Percentiles rank a stretch among this genome's conserved stretches.
Evolutionary conservation across 345 rosid genomes (phyloP).

Genomic region (Citrus medica): DNA sequence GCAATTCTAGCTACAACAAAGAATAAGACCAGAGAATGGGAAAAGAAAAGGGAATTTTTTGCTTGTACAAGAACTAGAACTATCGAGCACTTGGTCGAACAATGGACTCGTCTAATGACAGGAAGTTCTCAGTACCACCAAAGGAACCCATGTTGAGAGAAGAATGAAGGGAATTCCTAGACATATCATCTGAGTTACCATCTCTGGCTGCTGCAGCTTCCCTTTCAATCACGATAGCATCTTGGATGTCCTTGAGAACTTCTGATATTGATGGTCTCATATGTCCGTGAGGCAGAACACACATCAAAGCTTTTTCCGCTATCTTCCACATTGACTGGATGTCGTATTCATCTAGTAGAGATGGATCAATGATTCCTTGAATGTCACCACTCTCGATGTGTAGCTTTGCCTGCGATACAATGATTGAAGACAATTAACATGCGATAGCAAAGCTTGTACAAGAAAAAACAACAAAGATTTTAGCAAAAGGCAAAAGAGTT

Average conservation of each 20-base stretch:
- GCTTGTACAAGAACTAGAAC: slow-evolving; percentile 21
- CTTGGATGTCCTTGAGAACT: slow-evolving; percentile 94
- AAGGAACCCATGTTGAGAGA: slow-evolving; percentile 50
- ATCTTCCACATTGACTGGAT: slow-evolving; percentile 99
- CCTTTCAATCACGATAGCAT: slow-evolving; percentile 76
- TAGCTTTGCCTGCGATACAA: slow-evolving; percentile 59
- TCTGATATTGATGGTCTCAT: slow-evolving; percentile 93
- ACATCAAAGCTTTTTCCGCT: slow-evolving; percentile 89
- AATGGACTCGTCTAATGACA: slow-evolving; percentile 57
- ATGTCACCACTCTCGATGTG: slow-evolving; percentile 97
- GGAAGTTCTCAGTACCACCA: slow-evolving; percentile 51
- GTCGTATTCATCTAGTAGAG: slow-evolving; percentile 60
- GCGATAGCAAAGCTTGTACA: neutral
- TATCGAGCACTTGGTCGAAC: slow-evolving; percentile 72
- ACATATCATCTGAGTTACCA: slow-evolving; percentile 74
- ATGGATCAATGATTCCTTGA: slow-evolving; percentile 83
- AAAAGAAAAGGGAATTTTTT: neutral
- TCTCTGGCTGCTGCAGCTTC: slow-evolving; percentile 49
- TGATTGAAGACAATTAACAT: slow-evolving; percentile 1
- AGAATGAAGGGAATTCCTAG: slow-evolving; percentile 64
- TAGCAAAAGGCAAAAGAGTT: neutral
- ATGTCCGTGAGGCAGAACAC: slow-evolving; percentile 88
- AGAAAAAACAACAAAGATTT: neutral
- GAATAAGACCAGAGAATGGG: slow-evolving; percentile 1
- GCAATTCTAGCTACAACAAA: slow-evolving; percentile 15